Base-by-base conservation (phyloP, 371 early-diverging fungal species). In the Mucor piriformis region DNA sequence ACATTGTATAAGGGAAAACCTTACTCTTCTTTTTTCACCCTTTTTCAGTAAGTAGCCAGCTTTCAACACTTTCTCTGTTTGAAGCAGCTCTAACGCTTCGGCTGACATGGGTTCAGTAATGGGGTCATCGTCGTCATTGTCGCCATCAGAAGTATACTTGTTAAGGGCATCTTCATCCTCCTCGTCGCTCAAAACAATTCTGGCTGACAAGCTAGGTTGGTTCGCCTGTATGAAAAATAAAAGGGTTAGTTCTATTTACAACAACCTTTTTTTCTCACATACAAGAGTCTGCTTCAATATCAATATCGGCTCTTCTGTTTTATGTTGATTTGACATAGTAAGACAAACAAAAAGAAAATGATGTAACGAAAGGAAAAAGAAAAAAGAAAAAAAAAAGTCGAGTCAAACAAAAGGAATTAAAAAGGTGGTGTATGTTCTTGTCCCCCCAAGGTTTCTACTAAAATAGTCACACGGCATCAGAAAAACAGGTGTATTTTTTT, bases 31-130 rank as follows among this genome's bases (percentile, higher is more conserved):
- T 63, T 85, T 86, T 67, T 89, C 90, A 34, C 91, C 93, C 65
- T 91, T 91, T 78, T 92, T 92, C 29, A 79, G 64, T 52, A 92
- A 74, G 63, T 84, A 92, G 0, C 90, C 91, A 32, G 83, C 70
- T 57, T 83, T 80, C 27, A 89, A 56, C 16, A 84, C 82, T 64
- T 88, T 86, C 63, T 90, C 91, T 33, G 84, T 79, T 23, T 86
- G 74, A 29, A 88, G 64, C 32, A 84, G 66, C 43, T 84, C 83
- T 15, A 75, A 60, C 0, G 83, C 83, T 38, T 76, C 75, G 21
- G 66, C 77, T 15, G 82, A 71, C 52, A 77, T 69, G 10, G 83
- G 74, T 35, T 77, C 69, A 18, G 65, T 65, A 15, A 62, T 67
- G 27, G 69, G 70, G 35, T 83, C 83, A 34, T 83, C 83, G 50